A percentile compares a stretch with the other conserved stretches of the same genome.
Conservation (phyloP, 208 protist species). For the Acanthamoeba castellanii region DNA sequence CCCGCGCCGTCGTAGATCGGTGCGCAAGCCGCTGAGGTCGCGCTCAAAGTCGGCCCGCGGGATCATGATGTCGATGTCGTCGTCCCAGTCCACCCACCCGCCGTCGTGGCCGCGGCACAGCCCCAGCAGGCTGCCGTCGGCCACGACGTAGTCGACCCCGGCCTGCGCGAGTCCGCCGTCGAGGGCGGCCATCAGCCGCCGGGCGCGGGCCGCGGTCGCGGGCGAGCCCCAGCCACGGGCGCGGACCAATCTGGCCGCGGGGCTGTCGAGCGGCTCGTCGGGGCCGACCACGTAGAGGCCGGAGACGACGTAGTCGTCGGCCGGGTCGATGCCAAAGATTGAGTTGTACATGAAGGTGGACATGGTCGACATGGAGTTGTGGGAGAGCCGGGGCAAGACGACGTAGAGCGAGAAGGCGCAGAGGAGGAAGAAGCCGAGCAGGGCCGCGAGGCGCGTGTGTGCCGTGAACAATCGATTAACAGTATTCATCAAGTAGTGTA, state of each 20-base stretch:
- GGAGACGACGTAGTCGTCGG: too few species aligned
- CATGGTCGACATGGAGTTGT: too few species aligned
- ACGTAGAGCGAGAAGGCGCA: too few species aligned
- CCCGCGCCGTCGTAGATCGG: background rate
- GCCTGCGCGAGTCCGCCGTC: background rate
- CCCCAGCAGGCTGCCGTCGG: background rate
- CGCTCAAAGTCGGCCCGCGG: background rate
- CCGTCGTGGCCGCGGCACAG: background rate
- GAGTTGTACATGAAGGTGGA: too few species aligned
- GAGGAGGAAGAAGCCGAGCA: too few species aligned
- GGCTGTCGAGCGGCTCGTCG: too few species aligned
- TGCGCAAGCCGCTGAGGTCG: background rate
- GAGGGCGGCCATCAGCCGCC: background rate
- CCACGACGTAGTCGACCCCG: background rate
- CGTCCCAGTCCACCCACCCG: background rate
- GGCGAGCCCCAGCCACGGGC: background rate
- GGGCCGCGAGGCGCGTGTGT: too few species aligned
- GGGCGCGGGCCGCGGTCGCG: background rate
- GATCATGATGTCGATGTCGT: slow-evolving; percentile 32
- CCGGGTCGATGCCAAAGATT: too few species aligned
- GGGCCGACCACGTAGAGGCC: too few species aligned
- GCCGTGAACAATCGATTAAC: too few species aligned
- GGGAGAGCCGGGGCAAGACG: too few species aligned
- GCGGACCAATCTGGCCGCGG: background rate
- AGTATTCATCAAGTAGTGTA: too few species aligned